A percentile compares a stretch with the other conserved stretches of the same genome.
Conservation (phyloP, 164 flowering plant species). For the Houttuynia cordata region DNA sequence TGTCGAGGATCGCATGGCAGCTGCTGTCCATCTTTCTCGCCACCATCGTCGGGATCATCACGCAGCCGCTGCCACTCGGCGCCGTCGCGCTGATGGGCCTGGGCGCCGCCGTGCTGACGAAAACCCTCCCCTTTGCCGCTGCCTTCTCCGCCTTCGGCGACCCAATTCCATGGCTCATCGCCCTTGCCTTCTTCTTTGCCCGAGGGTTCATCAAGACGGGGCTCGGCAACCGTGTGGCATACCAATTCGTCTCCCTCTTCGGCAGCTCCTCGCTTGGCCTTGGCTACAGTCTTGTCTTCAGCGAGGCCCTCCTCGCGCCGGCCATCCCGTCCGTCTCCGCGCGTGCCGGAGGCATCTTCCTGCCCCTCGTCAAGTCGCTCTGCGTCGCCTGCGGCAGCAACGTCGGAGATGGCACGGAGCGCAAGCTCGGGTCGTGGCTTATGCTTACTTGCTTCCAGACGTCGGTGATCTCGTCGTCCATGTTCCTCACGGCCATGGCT, state of each 20-base stretch:
- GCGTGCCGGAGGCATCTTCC: slow-evolving; percentile 81
- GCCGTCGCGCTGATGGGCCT: slow-evolving; percentile 87
- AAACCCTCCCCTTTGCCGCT: slow-evolving; percentile 75
- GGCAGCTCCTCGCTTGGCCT: slow-evolving; percentile 71
- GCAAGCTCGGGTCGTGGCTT: slow-evolving; percentile 67
- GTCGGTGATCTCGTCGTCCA: slow-evolving; percentile 69
- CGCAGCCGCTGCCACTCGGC: slow-evolving; percentile 89
- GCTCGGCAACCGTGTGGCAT: slow-evolving; percentile 79
- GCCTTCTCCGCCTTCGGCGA: slow-evolving; percentile 96
- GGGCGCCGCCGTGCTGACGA: slow-evolving; percentile 75
- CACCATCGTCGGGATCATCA: slow-evolving; percentile 83
- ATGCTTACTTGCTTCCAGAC: slow-evolving; percentile 94
- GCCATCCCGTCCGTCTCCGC: slow-evolving; percentile 88
- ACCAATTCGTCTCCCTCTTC: slow-evolving; percentile 69
- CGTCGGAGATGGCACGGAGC: slow-evolving; percentile 80
- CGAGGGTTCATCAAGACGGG: slow-evolving; percentile 89
- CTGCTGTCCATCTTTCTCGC: slow-evolving; percentile 77
- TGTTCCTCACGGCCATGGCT: slow-evolving; percentile 95
- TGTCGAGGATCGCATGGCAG: slow-evolving; percentile 73
- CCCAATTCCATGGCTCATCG: slow-evolving; percentile 92
- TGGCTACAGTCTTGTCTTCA: slow-evolving; percentile 78
- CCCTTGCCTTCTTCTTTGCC: slow-evolving; percentile 90
- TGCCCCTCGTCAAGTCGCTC: slow-evolving; percentile 74
- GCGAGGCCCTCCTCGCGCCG: slow-evolving; percentile 81
- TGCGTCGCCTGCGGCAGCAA: slow-evolving; percentile 88